These are phyloP conservation scores for Beauveria sp. DNA, from an alignment of 2,329 filamentous ascomycete genomes.

Conservation along the genomic window DNA sequence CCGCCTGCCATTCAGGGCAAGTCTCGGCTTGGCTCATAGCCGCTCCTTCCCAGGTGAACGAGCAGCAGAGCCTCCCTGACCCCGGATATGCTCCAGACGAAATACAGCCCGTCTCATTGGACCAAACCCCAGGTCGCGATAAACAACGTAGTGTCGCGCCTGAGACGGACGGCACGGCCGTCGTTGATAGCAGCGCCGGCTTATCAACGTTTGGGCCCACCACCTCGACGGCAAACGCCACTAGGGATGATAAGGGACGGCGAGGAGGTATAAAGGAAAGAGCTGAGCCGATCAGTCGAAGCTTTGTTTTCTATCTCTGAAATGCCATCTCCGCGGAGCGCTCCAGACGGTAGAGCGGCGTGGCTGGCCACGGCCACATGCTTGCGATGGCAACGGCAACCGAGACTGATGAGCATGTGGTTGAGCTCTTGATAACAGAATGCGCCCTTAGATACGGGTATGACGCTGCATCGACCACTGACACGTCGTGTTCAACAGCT, in stretches of 20 bases:
- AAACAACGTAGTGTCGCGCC: neutral
- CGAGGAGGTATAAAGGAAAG: neutral
- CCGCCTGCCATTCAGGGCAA: neutral
- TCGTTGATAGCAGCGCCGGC: neutral
- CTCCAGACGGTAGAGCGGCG: neutral
- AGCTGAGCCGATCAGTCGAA: neutral
- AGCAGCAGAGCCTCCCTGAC: neutral
- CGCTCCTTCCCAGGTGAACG: neutral
- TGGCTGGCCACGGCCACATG: neutral
- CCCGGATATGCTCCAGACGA: neutral
- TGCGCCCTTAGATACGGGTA: neutral
- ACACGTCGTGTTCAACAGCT: neutral
- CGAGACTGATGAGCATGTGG: neutral
- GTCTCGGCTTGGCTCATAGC: neutral
- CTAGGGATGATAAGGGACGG: neutral
- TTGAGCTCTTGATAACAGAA: neutral
- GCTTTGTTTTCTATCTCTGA: conserved; percentile 13
- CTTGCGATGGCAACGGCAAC: neutral
- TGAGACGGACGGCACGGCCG: neutral
- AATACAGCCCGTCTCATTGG: neutral
- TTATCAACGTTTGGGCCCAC: conserved; percentile 6
- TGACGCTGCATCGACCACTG: neutral
- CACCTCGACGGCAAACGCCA: neutral
- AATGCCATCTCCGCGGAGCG: conserved; percentile 13
- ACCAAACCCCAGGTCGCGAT: neutral